Conservation (phyloP, 2,329 filamentous ascomycete species). For the Penicillium sp. region DNA sequence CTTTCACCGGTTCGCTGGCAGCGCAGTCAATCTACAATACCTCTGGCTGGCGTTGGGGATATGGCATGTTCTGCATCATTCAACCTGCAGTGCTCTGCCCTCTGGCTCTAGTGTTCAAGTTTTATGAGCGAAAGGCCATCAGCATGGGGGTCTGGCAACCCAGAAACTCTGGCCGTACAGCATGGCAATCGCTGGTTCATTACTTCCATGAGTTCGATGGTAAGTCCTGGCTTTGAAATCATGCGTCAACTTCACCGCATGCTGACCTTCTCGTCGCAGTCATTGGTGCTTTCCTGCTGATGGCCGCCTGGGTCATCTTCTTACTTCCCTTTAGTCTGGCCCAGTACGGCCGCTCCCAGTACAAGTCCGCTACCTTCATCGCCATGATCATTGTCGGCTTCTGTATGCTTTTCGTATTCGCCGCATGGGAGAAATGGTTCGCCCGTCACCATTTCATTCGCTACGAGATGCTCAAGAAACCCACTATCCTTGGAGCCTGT, state of each 20-base stretch:
- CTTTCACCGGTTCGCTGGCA: conserved; percentile 49
- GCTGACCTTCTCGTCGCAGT: conserved; percentile 12
- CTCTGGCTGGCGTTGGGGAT: conserved; percentile 31
- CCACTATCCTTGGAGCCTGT: conserved; percentile 20
- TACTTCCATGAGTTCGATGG: conserved; percentile 60
- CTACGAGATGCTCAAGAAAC: conserved; percentile 18
- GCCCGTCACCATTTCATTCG: conserved; percentile 20
- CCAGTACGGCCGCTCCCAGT: conserved; percentile 18
- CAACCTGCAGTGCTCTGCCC: conserved; percentile 52
- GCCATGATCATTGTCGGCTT: conserved; percentile 16
- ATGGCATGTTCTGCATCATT: conserved; percentile 57
- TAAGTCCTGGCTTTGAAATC: conserved; percentile 23
- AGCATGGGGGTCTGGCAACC: conserved; percentile 48
- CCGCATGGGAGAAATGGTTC: conserved; percentile 17
- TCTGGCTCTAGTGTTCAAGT: conserved; percentile 49
- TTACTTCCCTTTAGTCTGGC: conserved; percentile 26
- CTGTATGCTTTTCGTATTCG: conserved; percentile 14
- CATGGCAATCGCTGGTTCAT: conserved; percentile 44
- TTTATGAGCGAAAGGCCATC: conserved; percentile 54
- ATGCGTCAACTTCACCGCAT: not conserved
- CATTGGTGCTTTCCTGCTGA: conserved; percentile 25
- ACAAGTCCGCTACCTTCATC: conserved; percentile 21
- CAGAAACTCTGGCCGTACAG: conserved; percentile 41
- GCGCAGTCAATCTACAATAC: conserved; percentile 46
- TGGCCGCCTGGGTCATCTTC: conserved; percentile 24